phyloP scores from a whole-genome alignment of 2,329 filamentous ascomycete genomes.

The Hypoxylon sp. region DNA sequence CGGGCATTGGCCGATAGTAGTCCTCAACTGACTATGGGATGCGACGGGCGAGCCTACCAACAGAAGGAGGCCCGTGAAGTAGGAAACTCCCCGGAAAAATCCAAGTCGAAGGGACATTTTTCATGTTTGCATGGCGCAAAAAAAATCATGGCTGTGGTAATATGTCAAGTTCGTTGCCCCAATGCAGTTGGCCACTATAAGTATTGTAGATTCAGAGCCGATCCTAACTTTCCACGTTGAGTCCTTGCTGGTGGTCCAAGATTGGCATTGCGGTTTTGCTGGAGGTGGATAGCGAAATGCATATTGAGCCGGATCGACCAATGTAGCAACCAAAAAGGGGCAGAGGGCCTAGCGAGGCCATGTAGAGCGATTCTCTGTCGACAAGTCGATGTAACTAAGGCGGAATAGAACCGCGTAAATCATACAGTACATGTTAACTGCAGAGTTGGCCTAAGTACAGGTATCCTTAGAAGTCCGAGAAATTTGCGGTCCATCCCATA shows the following conservation, averaged over 20 bases:
- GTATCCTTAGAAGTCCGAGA: background rate
- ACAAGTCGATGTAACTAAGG: background rate
- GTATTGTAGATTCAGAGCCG: slow-evolving; percentile 9
- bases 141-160: background rate
- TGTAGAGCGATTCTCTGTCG: slow-evolving; percentile 3
- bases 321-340: slow-evolving; percentile 2
- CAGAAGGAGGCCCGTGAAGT: slow-evolving; percentile 9
- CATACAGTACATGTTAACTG: background rate
- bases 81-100: slow-evolving; percentile 6
- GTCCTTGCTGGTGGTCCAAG: background rate
- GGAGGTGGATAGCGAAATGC: slow-evolving; percentile 13
- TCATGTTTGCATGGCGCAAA: slow-evolving; percentile 11
- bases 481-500: slow-evolving; percentile 11
- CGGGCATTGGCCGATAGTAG: slow-evolving; percentile 37
- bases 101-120: slow-evolving; percentile 24
- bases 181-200: slow-evolving; percentile 8
- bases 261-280: slow-evolving; percentile 7
- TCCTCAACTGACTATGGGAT: slow-evolving; percentile 15
- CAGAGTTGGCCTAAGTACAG: slow-evolving; percentile 15
- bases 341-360: slow-evolving; percentile 30
- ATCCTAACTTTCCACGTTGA: slow-evolving; percentile 28
- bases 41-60: background rate
- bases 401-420: background rate
- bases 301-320: slow-evolving; percentile 20
- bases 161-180: background rate